Evolutionary conservation across 148 eudicot species (phyloP), one percentile per base, ranked within the genome.

Genomic region (Polygonum maritimum): DNA sequence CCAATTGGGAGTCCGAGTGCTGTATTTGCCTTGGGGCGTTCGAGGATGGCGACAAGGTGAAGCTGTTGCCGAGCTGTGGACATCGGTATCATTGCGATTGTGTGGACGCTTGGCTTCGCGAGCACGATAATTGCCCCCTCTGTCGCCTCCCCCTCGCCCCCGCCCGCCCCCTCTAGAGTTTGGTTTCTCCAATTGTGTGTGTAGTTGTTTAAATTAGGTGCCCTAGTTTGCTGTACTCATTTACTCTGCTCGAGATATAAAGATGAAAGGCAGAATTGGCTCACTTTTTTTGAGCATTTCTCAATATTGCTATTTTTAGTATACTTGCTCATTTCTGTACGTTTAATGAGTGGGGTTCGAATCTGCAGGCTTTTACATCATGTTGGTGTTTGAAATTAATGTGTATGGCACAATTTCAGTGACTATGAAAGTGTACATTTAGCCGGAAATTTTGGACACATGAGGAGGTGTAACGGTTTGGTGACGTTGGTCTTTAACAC

Each of bases 51-150:
- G 97, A 92, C 15, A 88, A 88, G 58, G 92, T 90, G 0, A 92
- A 88, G 52, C 84, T 88, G 14, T 79, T 92, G 85, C 87, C 91
- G 4, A 21, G 72, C 36, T 92, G 97, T 65, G 51, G 51, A 0
- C 97, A 92, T 57, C 75, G 84, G 33, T 92, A 84, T 75, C 97
- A 92, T 72, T 87, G 87, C 3, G 94, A 87, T 44, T 92, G 97
- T 52, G 92, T 92, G 8, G 97, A 92, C 58, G 84, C 67, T 77
- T 92, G 97, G 97, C 78, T 92, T 13, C 55, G 26, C 14, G 55
- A 81, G 73, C 97, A 86, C 21, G 72, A 94, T 36, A 92, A 85
- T 80, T 92, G 97, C 67, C 97, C 97, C 2, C 87, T 92, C 55
- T 92, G 97, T 76, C 83, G 97, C 8, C 33, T 72, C 38, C 52